These are phyloP conservation scores for Viola pubescens DNA, from an alignment of 441 rosid species.

Conservation along the genomic window DNA sequence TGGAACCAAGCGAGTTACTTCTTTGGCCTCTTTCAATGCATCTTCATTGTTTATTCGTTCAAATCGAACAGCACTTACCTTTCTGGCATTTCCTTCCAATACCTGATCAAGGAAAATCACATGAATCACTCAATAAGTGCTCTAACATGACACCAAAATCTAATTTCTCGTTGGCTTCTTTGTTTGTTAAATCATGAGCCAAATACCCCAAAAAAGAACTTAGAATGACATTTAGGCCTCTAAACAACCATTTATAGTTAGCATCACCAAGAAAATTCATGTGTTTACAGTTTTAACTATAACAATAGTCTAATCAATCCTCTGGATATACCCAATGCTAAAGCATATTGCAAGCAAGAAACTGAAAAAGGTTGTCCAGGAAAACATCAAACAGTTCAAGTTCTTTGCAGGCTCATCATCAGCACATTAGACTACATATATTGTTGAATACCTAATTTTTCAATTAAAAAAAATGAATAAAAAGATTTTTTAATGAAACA, in stretches of 20 bases:
- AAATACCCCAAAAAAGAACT: not conserved
- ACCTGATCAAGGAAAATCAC: slow-evolving; percentile 39
- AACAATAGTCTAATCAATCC: not conserved
- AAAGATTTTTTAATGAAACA: too few species aligned
- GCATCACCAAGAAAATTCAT: not conserved
- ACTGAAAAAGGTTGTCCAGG: not conserved
- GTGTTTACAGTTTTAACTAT: not conserved
- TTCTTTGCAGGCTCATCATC: too few species aligned
- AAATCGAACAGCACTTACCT: slow-evolving; percentile 88
- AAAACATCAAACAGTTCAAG: not conserved
- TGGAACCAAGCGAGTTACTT: slow-evolving; percentile 67
- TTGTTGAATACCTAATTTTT: too few species aligned
- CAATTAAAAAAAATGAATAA: too few species aligned
- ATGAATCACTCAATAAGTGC: slow-evolving; percentile 6
- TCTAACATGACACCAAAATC: slow-evolving; percentile 7
- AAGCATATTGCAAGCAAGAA: slow-evolving; percentile 1
- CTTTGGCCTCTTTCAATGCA: slow-evolving; percentile 45
- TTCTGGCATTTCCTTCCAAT: slow-evolving; percentile 93
- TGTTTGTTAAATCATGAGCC: not conserved
- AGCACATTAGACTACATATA: too few species aligned
- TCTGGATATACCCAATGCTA: not conserved
- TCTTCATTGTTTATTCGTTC: slow-evolving; percentile 57
- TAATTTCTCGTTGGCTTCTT: not conserved
- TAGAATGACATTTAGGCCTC: not conserved
- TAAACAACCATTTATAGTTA: not conserved